Conservation (phyloP, 2,329 filamentous ascomycete species). For the Blastomyces percursus region DNA sequence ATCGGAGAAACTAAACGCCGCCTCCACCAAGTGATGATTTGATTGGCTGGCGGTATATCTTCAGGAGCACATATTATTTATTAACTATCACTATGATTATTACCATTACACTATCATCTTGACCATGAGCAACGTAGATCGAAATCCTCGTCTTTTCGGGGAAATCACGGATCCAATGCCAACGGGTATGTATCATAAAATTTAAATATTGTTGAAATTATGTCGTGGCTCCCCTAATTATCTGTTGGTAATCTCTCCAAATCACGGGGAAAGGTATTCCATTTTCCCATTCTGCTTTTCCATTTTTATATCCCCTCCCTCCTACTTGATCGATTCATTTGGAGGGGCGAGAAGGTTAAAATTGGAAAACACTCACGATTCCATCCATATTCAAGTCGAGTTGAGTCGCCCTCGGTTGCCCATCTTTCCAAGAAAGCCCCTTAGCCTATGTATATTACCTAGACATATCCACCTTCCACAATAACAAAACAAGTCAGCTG, state of each 20-base stretch:
- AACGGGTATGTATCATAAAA: background rate
- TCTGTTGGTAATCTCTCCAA: background rate
- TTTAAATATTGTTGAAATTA: constrained; percentile 9
- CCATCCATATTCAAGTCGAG: background rate
- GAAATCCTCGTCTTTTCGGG: too few relatives aligned
- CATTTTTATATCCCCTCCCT: background rate
- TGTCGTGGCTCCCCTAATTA: background rate
- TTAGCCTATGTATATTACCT: background rate
- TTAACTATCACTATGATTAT: background rate
- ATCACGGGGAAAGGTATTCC: background rate
- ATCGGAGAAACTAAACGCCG: too few relatives aligned
- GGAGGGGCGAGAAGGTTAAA: background rate
- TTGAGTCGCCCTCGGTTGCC: background rate
- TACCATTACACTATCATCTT: background rate
- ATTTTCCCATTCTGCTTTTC: background rate
- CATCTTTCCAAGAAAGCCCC: background rate
- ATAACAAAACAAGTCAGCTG: background rate
- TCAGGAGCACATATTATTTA: too few relatives aligned
- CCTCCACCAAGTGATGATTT: too few relatives aligned
- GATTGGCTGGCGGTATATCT: too few relatives aligned
- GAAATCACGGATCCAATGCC: background rate
- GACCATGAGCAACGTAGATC: too few relatives aligned
- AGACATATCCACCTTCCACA: background rate
- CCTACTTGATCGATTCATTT: background rate
- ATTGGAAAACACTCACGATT: background rate